Conservation (phyloP, 345 rosid species). For the Salix suchowensis region DNA sequence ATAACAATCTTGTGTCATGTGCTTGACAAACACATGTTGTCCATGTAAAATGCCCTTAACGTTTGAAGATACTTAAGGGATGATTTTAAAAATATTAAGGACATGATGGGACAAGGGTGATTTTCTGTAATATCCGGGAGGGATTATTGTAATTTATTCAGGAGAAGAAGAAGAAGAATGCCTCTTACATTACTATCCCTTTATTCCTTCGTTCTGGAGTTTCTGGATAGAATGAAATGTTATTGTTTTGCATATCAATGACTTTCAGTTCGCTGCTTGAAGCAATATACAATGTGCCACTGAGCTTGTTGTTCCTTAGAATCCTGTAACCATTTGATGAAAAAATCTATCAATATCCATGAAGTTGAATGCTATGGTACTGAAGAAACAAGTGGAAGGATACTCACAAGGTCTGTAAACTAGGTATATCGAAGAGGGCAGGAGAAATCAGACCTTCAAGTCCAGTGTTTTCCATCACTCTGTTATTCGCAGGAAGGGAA, state of each 20-base stretch:
- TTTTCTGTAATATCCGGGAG: too few relatives aligned
- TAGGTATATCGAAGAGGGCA: constrained; percentile 43
- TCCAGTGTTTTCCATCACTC: constrained; percentile 51
- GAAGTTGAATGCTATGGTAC: background rate
- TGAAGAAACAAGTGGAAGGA: too few relatives aligned
- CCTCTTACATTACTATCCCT: constrained; percentile 47
- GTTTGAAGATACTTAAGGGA: too few relatives aligned
- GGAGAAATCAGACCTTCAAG: constrained; percentile 55
- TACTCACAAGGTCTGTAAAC: constrained; percentile 68
- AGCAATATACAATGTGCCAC: constrained; percentile 52
- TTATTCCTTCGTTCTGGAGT: background rate
- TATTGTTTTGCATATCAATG: constrained; percentile 56
- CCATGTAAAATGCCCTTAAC: too few relatives aligned
- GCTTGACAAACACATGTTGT: too few relatives aligned
- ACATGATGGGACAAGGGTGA: too few relatives aligned
- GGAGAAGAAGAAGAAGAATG: background rate
- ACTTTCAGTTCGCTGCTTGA: constrained; percentile 34
- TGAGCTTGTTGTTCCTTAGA: constrained; percentile 47
- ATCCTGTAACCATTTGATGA: constrained; percentile 28
- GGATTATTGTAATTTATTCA: too few relatives aligned
- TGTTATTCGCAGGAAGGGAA: constrained; percentile 15
- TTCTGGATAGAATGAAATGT: constrained; percentile 25
- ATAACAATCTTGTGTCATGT: too few relatives aligned
- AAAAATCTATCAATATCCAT: background rate
- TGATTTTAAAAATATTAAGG: too few relatives aligned